Percentiles rank a stretch among this genome's conserved stretches.
These are phyloP conservation scores for Calonectria pseudoturangicola DNA, from an alignment of 2,329 filamentous ascomycete species.

Conservation along the genomic window DNA sequence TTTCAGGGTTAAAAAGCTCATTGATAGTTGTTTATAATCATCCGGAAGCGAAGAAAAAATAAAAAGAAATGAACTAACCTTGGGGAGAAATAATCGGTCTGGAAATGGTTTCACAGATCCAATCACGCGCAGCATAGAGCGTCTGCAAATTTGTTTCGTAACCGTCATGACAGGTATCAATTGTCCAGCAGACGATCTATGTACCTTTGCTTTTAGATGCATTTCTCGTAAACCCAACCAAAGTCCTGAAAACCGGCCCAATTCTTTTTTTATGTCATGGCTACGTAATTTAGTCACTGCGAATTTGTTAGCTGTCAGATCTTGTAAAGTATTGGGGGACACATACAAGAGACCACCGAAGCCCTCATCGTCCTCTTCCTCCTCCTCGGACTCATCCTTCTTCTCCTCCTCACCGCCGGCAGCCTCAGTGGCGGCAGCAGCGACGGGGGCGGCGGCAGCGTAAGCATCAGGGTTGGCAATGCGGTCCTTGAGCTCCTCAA, in stretches of 20 bases:
- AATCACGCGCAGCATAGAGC: conserved; percentile 48
- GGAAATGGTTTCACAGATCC: conserved; percentile 46
- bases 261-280: conserved; percentile 59
- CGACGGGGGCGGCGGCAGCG: conserved; percentile 86
- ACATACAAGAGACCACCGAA: conserved; percentile 88
- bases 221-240: conserved; percentile 66
- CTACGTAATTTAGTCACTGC: conserved; percentile 71
- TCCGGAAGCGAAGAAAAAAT: conserved; percentile 59
- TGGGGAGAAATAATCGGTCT: conserved; percentile 35
- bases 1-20: conserved; percentile 82
- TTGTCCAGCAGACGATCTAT: conserved; percentile 70
- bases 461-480: conserved; percentile 99
- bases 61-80: conserved; percentile 66
- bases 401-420: conserved; percentile 75
- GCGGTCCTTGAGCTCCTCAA: conserved; percentile 98
- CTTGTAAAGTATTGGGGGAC: neutral
- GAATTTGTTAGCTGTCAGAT: conserved; percentile 62
- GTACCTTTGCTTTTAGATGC: conserved; percentile 63
- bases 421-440: conserved; percentile 70
- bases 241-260: conserved; percentile 64
- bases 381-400: conserved; percentile 81
- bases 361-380: conserved; percentile 76
- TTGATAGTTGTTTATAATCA: conserved; percentile 74
- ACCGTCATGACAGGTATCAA: conserved; percentile 59
- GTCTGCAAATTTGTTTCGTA: conserved; percentile 54